Conservation (phyloP, 139 green algal species). For the Coelastrella sp. region DNA sequence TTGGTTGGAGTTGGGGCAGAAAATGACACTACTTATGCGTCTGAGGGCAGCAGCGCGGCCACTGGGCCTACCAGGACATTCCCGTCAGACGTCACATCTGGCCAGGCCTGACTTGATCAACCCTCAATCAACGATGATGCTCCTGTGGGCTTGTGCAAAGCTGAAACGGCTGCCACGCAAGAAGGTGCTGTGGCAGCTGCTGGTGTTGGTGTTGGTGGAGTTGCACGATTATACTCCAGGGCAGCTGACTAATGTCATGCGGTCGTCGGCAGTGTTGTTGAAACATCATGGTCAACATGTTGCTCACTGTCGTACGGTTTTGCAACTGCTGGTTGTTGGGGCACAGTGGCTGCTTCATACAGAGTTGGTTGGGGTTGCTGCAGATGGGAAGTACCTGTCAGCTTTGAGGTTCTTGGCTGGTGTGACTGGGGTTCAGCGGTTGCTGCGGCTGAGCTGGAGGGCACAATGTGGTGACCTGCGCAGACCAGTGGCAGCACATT, state of each 20-base stretch:
- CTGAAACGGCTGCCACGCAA: background rate
- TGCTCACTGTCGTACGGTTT: conserved; percentile 7
- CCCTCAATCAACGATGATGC: conserved; percentile 2
- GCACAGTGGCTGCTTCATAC: conserved; percentile 29
- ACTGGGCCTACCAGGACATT: background rate
- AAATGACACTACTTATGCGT: background rate
- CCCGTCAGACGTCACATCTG: background rate
- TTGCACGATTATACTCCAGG: background rate
- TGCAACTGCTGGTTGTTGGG: conserved; percentile 8
- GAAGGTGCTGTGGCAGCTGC: conserved; percentile 25
- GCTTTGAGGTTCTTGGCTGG: conserved; percentile 19
- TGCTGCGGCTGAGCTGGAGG: background rate
- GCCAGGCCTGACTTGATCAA: background rate
- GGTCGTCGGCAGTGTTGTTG: background rate
- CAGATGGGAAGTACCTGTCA: background rate
- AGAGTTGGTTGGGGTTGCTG: background rate
- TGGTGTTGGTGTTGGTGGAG: conserved; percentile 4
- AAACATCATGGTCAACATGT: background rate
- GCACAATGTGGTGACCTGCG: background rate
- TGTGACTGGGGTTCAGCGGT: background rate
- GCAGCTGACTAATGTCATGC: background rate
- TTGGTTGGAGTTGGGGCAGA: background rate
- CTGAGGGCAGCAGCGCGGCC: background rate
- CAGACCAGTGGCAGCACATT: too few relatives aligned
- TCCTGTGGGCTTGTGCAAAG: conserved; percentile 6